Conservation (phyloP, 495 filamentous ascomycete species). For the Podospora bellae-mahoneyi region DNA sequence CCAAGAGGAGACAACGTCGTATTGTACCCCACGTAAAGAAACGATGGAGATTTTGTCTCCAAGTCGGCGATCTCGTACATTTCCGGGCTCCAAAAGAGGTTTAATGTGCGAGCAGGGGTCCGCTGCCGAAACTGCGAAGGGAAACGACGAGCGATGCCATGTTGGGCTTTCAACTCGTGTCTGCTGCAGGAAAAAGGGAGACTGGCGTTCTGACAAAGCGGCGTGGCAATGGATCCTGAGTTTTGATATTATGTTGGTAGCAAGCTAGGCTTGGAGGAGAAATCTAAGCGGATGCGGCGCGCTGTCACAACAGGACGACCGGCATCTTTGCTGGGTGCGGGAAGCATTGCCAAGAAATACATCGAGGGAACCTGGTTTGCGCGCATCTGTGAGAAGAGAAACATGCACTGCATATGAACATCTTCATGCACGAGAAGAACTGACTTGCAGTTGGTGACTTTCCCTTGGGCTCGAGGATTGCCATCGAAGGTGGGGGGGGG, state of each 20-base stretch:
- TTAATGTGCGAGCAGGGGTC: background rate
- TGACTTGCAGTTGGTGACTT: background rate
- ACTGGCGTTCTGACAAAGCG: background rate
- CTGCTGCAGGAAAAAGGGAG: background rate
- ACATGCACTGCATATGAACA: background rate
- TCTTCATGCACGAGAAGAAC: background rate
- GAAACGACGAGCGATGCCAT: background rate
- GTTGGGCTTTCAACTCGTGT: background rate
- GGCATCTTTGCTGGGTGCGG: background rate
- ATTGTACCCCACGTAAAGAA: background rate
- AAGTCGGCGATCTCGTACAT: conserved; percentile 2
- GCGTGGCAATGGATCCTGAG: background rate
- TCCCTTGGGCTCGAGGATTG: background rate
- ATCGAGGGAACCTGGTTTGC: background rate
- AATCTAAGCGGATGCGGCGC: background rate
- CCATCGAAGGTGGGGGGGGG: background rate
- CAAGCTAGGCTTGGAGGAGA: background rate
- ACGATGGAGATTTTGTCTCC: background rate
- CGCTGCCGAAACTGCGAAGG: conserved; percentile 5
- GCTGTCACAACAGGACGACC: background rate
- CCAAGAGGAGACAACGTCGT: background rate
- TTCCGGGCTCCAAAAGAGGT: background rate
- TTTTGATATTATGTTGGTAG: background rate
- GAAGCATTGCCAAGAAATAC: background rate
- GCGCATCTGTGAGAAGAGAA: background rate